Conservation (phyloP, 2,329 filamentous ascomycete genomes). For the Trichoderma koningii region DNA sequence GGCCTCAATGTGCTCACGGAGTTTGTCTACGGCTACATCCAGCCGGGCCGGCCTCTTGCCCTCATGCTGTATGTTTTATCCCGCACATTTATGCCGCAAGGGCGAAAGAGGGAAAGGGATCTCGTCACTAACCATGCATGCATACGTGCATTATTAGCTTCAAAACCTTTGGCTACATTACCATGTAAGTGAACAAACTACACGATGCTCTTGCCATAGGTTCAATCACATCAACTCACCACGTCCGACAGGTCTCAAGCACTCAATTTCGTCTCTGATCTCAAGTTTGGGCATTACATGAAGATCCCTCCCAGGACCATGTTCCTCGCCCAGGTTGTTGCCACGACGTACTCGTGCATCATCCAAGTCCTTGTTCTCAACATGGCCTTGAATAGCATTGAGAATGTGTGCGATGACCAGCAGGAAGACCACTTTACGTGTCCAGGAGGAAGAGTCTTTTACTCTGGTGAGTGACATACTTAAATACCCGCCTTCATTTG, state of each 20-base stretch:
- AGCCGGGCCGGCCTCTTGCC: conserved; percentile 69
- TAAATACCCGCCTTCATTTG: not conserved
- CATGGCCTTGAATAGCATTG: conserved; percentile 61
- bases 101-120: not conserved
- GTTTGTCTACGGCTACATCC: conserved; percentile 74
- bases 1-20: conserved; percentile 75
- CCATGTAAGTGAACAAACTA: conserved; percentile 46
- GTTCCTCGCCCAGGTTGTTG: conserved; percentile 66
- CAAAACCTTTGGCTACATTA: conserved; percentile 65
- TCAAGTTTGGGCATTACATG: conserved; percentile 76
- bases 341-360: conserved; percentile 66
- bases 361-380: conserved; percentile 68
- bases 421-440: conserved; percentile 64
- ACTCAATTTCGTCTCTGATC: conserved; percentile 63
- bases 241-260: conserved; percentile 55
- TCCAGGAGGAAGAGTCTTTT: conserved; percentile 65
- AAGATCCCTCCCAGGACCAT: conserved; percentile 67
- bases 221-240: not conserved
- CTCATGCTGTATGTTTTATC: conserved; percentile 64
- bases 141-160: conserved; percentile 46
- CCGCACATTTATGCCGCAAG: not conserved
- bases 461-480: conserved; percentile 49
- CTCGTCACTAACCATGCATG: not conserved
- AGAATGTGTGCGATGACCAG: conserved; percentile 61
- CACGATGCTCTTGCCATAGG: not conserved